Conservation (phyloP, 169 alveolate genomes). For the Plasmodium blacklocki region DNA sequence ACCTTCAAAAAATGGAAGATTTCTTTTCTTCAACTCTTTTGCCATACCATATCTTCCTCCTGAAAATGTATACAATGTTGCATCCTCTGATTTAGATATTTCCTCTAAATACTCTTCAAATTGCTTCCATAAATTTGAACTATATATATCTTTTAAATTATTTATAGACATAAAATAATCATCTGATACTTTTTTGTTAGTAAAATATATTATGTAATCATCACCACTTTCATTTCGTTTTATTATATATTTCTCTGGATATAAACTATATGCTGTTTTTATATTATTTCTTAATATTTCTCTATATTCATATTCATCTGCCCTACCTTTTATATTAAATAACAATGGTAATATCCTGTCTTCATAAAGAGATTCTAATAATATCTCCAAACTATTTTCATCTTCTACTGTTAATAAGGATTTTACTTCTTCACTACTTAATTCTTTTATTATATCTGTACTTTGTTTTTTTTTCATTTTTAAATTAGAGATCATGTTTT, state of each 20-base stretch:
- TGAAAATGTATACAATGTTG: conserved; percentile 78
- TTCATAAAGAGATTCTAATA: conserved; percentile 81
- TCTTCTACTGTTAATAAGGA: conserved; percentile 78
- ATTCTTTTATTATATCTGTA: conserved; percentile 31
- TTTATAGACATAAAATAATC: conserved; percentile 81
- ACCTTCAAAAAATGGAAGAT: conserved; percentile 83
- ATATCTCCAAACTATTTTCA: conserved; percentile 70
- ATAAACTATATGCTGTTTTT: conserved; percentile 77
- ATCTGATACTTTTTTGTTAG: conserved; percentile 72
- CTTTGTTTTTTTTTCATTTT: conserved; percentile 66
- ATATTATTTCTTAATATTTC: conserved; percentile 81
- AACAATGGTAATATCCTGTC: conserved; percentile 84
- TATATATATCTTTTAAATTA: conserved; percentile 80
- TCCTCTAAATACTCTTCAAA: conserved; percentile 80
- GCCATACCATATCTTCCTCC: conserved; percentile 90
- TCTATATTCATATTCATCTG: conserved; percentile 80
- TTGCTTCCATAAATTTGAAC: conserved; percentile 79
- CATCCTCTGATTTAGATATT: conserved; percentile 77
- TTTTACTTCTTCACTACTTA: conserved; percentile 72
- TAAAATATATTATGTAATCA: conserved; percentile 80
- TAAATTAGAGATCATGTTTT: conserved; percentile 12
- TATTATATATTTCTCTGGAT: conserved; percentile 79
- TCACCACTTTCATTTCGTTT: conserved; percentile 73
- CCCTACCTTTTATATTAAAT: conserved; percentile 84
- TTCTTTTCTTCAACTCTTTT: conserved; percentile 79